These are phyloP conservation scores for Plectranthus barbatus DNA, from an alignment of 257 asterid genomes.

Conservation along the genomic window DNA sequence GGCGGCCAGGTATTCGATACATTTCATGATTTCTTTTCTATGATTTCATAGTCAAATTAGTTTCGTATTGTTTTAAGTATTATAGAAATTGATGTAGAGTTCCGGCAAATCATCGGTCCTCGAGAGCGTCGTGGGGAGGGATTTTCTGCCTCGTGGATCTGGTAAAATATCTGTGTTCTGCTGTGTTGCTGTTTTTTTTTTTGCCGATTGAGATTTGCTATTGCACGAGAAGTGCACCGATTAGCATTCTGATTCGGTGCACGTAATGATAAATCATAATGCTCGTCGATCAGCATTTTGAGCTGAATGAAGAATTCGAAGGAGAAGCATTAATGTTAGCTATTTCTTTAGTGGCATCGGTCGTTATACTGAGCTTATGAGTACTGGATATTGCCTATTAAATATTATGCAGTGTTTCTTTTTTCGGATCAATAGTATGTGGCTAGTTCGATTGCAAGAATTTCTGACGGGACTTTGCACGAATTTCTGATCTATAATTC, in stretches of 20 bases:
- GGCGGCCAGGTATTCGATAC: constrained; percentile 77
- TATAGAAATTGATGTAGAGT: constrained; percentile 40
- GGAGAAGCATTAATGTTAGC: neutral
- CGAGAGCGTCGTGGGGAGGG: constrained; percentile 97
- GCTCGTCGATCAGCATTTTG: neutral
- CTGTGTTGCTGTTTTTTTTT: neutral
- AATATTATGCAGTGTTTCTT: neutral
- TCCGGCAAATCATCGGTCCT: constrained; percentile 96
- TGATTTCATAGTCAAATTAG: neutral
- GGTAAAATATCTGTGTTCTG: constrained; percentile 28
- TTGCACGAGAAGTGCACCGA: neutral
- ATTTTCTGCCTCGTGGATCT: constrained; percentile 97
- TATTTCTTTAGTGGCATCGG: neutral
- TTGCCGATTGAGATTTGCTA: neutral
- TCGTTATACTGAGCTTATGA: neutral
- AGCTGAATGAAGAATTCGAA: neutral
- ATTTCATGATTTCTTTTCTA: neutral
- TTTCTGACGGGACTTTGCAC: neutral
- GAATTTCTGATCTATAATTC: neutral
- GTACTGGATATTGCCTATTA: neutral
- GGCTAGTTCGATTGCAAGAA: neutral
- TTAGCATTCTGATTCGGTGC: neutral
- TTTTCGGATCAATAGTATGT: neutral
- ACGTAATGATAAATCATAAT: neutral
- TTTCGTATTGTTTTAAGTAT: neutral